Base-by-base conservation (phyloP, 768 basidiomycete species). In the Psilocybe azurescens region DNA sequence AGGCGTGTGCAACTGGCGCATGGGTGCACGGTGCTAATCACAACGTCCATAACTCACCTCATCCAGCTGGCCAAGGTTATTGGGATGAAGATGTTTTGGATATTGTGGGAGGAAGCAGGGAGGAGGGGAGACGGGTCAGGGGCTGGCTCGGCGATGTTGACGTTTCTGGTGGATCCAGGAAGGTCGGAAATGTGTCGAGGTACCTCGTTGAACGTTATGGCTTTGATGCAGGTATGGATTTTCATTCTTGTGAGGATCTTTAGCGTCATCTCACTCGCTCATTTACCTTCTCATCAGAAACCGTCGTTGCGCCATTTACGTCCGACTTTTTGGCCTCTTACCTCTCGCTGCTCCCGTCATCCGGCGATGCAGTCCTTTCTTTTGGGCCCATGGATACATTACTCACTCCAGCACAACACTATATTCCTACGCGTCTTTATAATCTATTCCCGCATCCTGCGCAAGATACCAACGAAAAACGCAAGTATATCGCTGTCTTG, bases 111-210 rank as follows among this genome's bases (percentile, higher is more conserved):
- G 91, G 93, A 0, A 87, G 85, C 61, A 75, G 86, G 55, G 91
- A 93, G 63, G 91, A 91, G 67, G 91, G 87, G 2, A 77, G 87
- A 65, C 78, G 87, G 49, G 87, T 94, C 48, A 81, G 89, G 66
- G 85, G 85, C 3, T 92, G 92, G 90, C 77, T 95, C 5, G 93
- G 93, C n/a, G 91, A 91, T 33, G 93, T 93, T 9, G 90, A 93
- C 67, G 70, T 81, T 36, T 84, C 85, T 10, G 86, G 88, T 48
- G 89, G 86, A 11, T 84, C 86, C 18, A 78, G 87, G 62, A 83
- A 87, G 49, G 77, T 83, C 2, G 91, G 89, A 6, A 87, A 81
- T 60, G 78, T 94, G 20, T 87, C 90, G 2, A 79, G 87, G 69
- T 94, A 93, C 69, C 81, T 94, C 46, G 87, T 87, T 32, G 91